Conservation (phyloP, 352 stramenopile genomes). For the Phytophthora citricola region DNA sequence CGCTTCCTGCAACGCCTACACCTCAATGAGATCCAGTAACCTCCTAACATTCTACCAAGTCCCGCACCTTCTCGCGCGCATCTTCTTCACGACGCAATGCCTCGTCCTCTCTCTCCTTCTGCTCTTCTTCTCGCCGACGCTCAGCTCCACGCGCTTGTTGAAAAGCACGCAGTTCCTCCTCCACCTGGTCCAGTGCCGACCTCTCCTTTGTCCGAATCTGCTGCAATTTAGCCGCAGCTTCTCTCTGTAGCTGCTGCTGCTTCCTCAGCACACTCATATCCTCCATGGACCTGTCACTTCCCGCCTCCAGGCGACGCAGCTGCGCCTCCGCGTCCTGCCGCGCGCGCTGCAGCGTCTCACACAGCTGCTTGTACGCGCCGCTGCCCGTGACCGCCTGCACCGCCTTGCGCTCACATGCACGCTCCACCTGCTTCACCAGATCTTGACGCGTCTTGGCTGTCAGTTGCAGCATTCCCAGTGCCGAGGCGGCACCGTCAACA, state of each 20-base stretch:
- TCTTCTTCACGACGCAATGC: slow-evolving; percentile 40
- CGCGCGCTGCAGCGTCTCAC: slow-evolving; percentile 61
- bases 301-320: slow-evolving; percentile 35
- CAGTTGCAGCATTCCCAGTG: slow-evolving; percentile 34
- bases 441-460: slow-evolving; percentile 54
- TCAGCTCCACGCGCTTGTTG: slow-evolving; percentile 46
- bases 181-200: slow-evolving; percentile 48
- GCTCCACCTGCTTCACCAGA: slow-evolving; percentile 68
- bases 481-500: slow-evolving; percentile 18
- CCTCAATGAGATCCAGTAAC: background rate
- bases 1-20: slow-evolving; percentile 28
- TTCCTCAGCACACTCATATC: slow-evolving; percentile 36
- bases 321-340: slow-evolving; percentile 60
- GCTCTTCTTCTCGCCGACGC: slow-evolving; percentile 38
- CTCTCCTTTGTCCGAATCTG: slow-evolving; percentile 53
- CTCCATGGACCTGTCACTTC: slow-evolving; percentile 1
- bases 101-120: slow-evolving; percentile 43
- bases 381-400: slow-evolving; percentile 60
- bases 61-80: slow-evolving; percentile 43
- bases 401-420: slow-evolving; percentile 66
- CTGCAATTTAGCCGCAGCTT: slow-evolving; percentile 42
- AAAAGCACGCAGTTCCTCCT: slow-evolving; percentile 56
- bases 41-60: no score
- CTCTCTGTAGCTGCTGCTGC: slow-evolving; percentile 46
- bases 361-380: slow-evolving; percentile 64